Conservation (phyloP, 805 yeast genomes). For the Wickerhamomyces canadensis region DNA sequence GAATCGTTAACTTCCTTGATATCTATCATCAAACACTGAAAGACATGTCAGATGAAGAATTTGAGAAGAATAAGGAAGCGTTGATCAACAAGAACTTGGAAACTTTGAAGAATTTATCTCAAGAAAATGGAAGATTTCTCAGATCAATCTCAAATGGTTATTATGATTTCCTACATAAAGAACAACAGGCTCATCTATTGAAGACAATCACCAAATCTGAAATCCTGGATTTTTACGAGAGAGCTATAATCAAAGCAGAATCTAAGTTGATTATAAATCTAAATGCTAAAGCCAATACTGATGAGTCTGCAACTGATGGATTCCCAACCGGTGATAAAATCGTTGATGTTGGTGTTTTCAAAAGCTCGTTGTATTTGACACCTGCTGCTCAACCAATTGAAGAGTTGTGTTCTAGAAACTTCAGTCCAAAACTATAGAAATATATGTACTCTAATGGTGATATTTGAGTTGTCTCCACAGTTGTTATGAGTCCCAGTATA, state of each 20-base stretch:
- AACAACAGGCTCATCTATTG: slow-evolving; percentile 51
- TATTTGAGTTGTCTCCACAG: too few relatives aligned
- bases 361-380: slow-evolving; percentile 46
- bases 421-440: slow-evolving; percentile 16
- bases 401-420: slow-evolving; percentile 20
- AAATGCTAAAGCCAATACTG: slow-evolving; percentile 38
- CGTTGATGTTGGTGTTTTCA: slow-evolving; percentile 47
- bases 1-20: slow-evolving; percentile 66
- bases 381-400: slow-evolving; percentile 55
- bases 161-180: slow-evolving; percentile 65
- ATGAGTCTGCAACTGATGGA: slow-evolving; percentile 22
- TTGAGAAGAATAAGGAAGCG: slow-evolving; percentile 62
- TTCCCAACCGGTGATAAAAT: slow-evolving; percentile 48
- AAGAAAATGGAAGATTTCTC: slow-evolving; percentile 68
- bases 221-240: slow-evolving; percentile 47
- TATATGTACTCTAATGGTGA: too few relatives aligned
- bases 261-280: slow-evolving; percentile 56
- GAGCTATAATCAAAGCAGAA: slow-evolving; percentile 32
- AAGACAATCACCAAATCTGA: slow-evolving; percentile 50
- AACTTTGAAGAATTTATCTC: slow-evolving; percentile 70
- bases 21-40: slow-evolving; percentile 39
- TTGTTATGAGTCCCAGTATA: too few relatives aligned
- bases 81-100: slow-evolving; percentile 60
- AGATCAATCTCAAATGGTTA: slow-evolving; percentile 66
- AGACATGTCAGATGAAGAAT: slow-evolving; percentile 57